These are phyloP conservation scores for Boechera stricta DNA, from an alignment of 345 rosid species.

Conservation along the genomic window DNA sequence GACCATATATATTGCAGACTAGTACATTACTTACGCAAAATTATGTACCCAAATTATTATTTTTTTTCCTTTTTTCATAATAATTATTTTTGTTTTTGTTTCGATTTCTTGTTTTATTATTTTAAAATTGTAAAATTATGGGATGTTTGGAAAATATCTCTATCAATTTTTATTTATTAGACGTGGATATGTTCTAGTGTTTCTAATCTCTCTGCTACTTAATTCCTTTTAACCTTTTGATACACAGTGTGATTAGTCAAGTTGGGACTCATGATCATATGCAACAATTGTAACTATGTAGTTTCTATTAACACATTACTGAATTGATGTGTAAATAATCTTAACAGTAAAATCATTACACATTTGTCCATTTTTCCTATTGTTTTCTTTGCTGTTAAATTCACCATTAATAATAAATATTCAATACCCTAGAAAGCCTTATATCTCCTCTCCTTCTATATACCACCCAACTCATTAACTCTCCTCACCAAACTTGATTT, in stretches of 20 bases:
- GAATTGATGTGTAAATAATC: no score
- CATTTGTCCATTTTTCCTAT: slow-evolving; percentile 2
- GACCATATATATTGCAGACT: slow-evolving; percentile 38
- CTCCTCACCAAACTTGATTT: slow-evolving; percentile 31
- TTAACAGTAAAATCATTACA: background rate
- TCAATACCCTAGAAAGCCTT: slow-evolving; percentile 9
- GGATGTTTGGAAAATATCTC: background rate
- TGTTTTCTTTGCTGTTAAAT: background rate
- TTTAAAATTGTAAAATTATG: no score
- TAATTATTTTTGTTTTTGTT: background rate
- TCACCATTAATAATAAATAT: background rate
- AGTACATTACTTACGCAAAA: slow-evolving; percentile 27
- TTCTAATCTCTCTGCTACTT: no score
- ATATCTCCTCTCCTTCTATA: slow-evolving; percentile 5
- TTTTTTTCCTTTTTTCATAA: background rate
- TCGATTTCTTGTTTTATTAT: background rate
- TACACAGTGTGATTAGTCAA: background rate
- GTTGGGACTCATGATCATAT: background rate
- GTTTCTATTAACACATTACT: no score
- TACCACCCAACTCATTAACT: slow-evolving; percentile 43
- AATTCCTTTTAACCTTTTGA: background rate
- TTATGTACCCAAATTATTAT: slow-evolving; percentile 5
- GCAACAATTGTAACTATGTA: no score
- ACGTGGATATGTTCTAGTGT: background rate
- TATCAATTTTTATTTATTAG: no score